Evolutionary conservation across 1,284 basidiomycete species (phyloP).

Genomic region (Dichomitus squalens): DNA sequence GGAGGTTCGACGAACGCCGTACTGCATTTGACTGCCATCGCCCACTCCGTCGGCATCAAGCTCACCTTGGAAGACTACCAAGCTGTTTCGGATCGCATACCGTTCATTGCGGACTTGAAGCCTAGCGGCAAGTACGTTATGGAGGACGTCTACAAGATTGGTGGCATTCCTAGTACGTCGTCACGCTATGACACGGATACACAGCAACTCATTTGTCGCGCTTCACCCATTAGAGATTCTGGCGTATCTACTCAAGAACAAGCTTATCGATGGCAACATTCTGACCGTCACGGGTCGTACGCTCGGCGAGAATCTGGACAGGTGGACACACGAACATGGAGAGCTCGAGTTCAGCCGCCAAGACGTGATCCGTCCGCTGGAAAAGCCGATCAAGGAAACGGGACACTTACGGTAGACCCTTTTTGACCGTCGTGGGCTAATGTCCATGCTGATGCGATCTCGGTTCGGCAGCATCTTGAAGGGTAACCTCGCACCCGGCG

Average conservation of each 20-base stretch:
- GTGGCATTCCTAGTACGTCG: constrained; percentile 81
- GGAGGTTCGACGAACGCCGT: constrained; percentile 95
- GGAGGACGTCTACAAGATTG: constrained; percentile 89
- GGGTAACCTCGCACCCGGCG: constrained; percentile 90
- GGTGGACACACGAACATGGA: constrained; percentile 80
- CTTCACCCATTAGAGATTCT: constrained; percentile 63
- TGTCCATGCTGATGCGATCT: background rate
- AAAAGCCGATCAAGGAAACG: constrained; percentile 85
- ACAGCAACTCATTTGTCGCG: background rate
- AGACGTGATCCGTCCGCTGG: constrained; percentile 83
- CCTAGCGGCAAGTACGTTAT: constrained; percentile 91
- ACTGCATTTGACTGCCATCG: constrained; percentile 88
- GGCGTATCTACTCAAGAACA: constrained; percentile 80
- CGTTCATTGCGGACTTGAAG: constrained; percentile 90
- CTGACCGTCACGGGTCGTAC: constrained; percentile 89
- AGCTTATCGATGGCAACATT: constrained; percentile 82
- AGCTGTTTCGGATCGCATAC: constrained; percentile 79
- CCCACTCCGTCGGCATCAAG: constrained; percentile 84
- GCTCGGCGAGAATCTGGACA: constrained; percentile 86
- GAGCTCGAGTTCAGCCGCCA: constrained; percentile 71
- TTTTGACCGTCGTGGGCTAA: background rate
- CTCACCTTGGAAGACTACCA: constrained; percentile 89
- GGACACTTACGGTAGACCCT: constrained; percentile 78
- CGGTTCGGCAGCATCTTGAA: constrained; percentile 60
- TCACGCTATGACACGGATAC: background rate